A percentile compares a stretch with the other conserved stretches of the same genome.
These are phyloP conservation scores for Thalassiosira hispida DNA, from an alignment of 352 stramenopile species.

Conservation along the genomic window DNA sequence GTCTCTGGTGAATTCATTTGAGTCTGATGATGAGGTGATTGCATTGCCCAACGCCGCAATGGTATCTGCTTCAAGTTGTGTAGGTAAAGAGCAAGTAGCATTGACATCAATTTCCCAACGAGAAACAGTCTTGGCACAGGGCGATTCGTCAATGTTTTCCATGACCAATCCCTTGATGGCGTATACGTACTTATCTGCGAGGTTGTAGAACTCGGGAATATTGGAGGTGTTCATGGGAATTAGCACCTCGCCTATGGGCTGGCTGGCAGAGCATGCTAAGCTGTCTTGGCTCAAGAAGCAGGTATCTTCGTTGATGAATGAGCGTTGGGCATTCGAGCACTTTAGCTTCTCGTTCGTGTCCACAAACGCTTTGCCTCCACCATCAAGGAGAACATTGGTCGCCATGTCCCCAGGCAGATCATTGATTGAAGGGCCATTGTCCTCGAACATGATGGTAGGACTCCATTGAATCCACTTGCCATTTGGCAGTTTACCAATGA, in stretches of 20 bases:
- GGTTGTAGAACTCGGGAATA: slow-evolving; percentile 34
- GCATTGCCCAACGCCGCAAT: slow-evolving; percentile 28
- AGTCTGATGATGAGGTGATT: slow-evolving; percentile 32
- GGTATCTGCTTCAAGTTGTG: slow-evolving; percentile 17
- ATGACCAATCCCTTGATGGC: slow-evolving; percentile 50
- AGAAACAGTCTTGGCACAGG: slow-evolving; percentile 31
- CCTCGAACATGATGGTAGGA: slow-evolving; percentile 41
- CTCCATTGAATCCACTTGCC: slow-evolving; percentile 58
- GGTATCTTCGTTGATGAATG: slow-evolving; percentile 64
- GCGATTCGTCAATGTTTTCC: slow-evolving; percentile 39
- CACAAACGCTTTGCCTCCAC: slow-evolving; percentile 27
- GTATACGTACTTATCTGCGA: slow-evolving; percentile 49
- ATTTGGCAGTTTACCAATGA: slow-evolving; percentile 48
- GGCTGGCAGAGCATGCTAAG: slow-evolving; percentile 36
- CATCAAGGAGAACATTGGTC: slow-evolving; percentile 43
- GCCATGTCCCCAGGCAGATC: slow-evolving; percentile 8
- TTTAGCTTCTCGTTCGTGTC: slow-evolving; percentile 38
- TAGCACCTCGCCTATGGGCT: slow-evolving; percentile 21
- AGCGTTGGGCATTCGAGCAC: slow-evolving; percentile 59
- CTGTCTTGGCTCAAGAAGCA: slow-evolving; percentile 52
- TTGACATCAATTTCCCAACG: slow-evolving; percentile 29
- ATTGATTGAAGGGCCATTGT: slow-evolving; percentile 60
- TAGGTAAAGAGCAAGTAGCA: slow-evolving; percentile 32
- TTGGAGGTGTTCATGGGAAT: slow-evolving; percentile 41
- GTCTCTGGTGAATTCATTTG: slow-evolving; percentile 48